These are phyloP conservation scores for Globisporangium rhizosaccharum DNA, from an alignment of 352 stramenopile genomes.

Conservation along the genomic window DNA sequence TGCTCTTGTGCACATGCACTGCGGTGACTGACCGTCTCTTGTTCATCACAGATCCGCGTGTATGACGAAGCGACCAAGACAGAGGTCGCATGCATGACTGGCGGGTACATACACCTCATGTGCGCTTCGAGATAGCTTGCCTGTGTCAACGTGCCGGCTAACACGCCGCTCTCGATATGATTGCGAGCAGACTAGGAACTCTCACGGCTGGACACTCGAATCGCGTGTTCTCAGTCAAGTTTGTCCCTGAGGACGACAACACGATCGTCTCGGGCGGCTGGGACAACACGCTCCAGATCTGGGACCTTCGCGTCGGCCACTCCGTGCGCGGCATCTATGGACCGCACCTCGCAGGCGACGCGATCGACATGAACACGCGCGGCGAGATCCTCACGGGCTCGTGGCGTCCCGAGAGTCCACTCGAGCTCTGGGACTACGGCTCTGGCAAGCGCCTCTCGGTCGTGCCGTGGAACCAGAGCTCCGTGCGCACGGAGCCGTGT, in stretches of 20 bases:
- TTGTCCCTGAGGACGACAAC: conserved; percentile 75
- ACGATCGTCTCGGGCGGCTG: conserved; percentile 84
- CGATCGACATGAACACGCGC: conserved; percentile 66
- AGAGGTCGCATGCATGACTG: conserved; percentile 62
- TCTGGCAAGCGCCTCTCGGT: conserved; percentile 65
- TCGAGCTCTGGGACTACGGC: conserved; percentile 91
- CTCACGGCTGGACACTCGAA: conserved; percentile 87
- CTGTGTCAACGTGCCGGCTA: no score
- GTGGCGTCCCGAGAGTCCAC: conserved; percentile 85
- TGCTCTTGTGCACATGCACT: no score
- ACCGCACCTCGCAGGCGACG: conserved; percentile 81
- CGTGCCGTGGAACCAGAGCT: conserved; percentile 85
- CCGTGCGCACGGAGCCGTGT: conserved; percentile 68
- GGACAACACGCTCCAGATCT: conserved; percentile 93
- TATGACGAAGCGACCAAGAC: conserved; percentile 89
- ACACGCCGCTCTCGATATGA: no score
- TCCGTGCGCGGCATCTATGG: conserved; percentile 89
- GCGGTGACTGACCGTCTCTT: neutral
- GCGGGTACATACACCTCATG: conserved; percentile 21
- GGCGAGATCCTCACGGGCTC: conserved; percentile 87
- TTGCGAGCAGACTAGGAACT: conserved; percentile 28
- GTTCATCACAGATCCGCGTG: conserved; percentile 43
- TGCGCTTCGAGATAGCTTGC: neutral
- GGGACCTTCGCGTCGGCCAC: conserved; percentile 82
- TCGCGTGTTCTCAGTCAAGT: conserved; percentile 90